phyloP scores from a whole-genome alignment of 1,284 basidiomycete species.

The Cutaneotrichosporon mucoides region DNA sequence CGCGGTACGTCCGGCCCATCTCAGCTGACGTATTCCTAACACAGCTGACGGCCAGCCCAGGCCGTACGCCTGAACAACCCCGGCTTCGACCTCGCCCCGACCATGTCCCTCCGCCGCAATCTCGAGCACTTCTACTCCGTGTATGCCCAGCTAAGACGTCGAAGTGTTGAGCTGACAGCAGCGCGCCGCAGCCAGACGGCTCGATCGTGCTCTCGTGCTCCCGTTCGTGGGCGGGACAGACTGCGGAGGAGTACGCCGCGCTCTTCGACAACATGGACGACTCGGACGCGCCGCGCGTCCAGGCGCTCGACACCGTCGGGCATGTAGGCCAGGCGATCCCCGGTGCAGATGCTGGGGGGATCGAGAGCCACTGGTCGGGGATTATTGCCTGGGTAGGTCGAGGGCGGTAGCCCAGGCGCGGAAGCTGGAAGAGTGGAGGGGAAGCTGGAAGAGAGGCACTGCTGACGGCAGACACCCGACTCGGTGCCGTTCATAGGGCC shows the following conservation, averaged over 20 bases:
- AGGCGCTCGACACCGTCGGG: neutral
- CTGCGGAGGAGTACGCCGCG: neutral
- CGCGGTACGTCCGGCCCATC: constrained; percentile 15
- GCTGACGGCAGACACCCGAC: constrained; percentile 28
- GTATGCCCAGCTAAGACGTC: neutral
- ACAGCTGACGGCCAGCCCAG: neutral
- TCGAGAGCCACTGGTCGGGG: constrained; percentile 38
- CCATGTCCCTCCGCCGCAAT: constrained; percentile 10
- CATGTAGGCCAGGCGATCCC: neutral
- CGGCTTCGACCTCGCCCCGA: neutral
- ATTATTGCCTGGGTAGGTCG: constrained; percentile 27
- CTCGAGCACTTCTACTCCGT: constrained; percentile 25
- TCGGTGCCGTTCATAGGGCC: constrained; percentile 36
- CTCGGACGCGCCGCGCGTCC: constrained; percentile 10
- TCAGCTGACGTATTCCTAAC: neutral
- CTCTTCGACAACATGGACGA: constrained; percentile 3
- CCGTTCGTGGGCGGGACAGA: constrained; percentile 11
- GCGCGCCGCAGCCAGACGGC: constrained; percentile 4
- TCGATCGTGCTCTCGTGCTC: constrained; percentile 5
- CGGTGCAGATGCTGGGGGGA: constrained; percentile 20
- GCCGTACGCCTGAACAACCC: neutral
- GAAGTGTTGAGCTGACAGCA: neutral
- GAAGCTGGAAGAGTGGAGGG: too few relatives aligned
- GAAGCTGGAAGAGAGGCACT: neutral
- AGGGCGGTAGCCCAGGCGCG: too few relatives aligned